phyloP scores from a whole-genome alignment of 2,329 filamentous ascomycete genomes.

The Rhexocercosporidium sp. region DNA sequence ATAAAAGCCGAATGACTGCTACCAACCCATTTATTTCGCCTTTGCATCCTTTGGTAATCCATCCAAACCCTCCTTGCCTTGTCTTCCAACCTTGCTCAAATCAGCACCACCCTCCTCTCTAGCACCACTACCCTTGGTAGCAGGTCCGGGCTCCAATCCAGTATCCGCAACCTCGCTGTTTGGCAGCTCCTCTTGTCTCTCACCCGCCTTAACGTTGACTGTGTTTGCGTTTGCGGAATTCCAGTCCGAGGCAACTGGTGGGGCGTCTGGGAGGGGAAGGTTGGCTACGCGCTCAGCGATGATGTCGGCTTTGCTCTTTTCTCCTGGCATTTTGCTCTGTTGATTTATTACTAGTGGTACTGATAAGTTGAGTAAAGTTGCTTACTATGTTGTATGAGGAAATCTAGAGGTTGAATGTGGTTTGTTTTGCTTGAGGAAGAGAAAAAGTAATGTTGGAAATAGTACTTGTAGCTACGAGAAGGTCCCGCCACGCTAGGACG shows the following conservation, averaged over 20 bases:
- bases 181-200: constrained; percentile 57
- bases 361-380: background rate
- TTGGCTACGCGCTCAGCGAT: constrained; percentile 73
- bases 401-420: background rate
- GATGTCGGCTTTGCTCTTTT: constrained; percentile 61
- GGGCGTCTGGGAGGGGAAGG: constrained; percentile 80
- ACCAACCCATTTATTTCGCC: constrained; percentile 12
- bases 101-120: constrained; percentile 54
- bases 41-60: constrained; percentile 60
- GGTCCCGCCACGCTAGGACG: background rate
- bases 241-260: constrained; percentile 78
- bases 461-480: background rate
- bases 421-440: background rate
- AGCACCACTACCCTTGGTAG: constrained; percentile 60
- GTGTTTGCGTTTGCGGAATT: constrained; percentile 72
- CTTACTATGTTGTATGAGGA: background rate
- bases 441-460: background rate
- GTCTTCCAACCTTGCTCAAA: constrained; percentile 65
- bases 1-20: background rate
- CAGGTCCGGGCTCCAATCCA: constrained; percentile 63
- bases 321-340: constrained; percentile 39
- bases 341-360: background rate
- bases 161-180: constrained; percentile 53
- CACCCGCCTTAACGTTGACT: constrained; percentile 66
- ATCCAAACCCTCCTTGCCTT: constrained; percentile 62